Conservation (phyloP, 495 filamentous ascomycete genomes). For the Chaetomidium leptoderma region DNA sequence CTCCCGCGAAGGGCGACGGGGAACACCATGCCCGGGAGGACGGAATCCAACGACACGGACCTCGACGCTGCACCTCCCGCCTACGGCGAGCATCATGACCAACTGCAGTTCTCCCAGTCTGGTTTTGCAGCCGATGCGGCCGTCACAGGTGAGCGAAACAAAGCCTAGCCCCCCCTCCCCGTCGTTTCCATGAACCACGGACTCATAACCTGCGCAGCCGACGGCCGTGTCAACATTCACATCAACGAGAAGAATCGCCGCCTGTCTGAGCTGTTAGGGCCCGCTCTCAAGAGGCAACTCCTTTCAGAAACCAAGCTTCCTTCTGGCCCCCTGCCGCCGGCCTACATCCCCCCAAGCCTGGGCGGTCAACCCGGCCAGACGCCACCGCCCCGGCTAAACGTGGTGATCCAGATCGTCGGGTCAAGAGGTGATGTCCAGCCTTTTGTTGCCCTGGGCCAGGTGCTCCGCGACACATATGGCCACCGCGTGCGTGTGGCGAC, state of each 20-base stretch:
- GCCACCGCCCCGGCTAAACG: conserved; percentile 57
- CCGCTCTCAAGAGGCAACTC: conserved; percentile 59
- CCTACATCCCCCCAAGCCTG: conserved; percentile 59
- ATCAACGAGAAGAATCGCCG: conserved; percentile 62
- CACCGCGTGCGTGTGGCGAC: conserved; percentile 68
- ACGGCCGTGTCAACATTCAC: conserved; percentile 71
- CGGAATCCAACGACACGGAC: conserved; percentile 28
- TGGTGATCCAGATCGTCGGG: conserved; percentile 77
- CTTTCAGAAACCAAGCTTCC: conserved; percentile 36
- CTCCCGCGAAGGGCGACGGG: background rate
- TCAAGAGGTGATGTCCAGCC: conserved; percentile 74
- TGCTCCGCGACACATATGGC: conserved; percentile 62
- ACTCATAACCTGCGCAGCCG: conserved; percentile 47
- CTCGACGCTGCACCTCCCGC: conserved; percentile 40
- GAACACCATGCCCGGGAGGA: conserved; percentile 1
- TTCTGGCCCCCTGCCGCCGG: conserved; percentile 44
- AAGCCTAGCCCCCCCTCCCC: background rate
- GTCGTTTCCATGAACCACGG: background rate
- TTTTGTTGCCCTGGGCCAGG: conserved; percentile 66
- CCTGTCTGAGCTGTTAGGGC: conserved; percentile 61
- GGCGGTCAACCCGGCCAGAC: conserved; percentile 56
- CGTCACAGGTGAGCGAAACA: conserved; percentile 36
- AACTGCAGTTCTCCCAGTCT: conserved; percentile 45
- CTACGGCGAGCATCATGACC: conserved; percentile 43
- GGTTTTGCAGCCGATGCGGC: conserved; percentile 47